Conservation (phyloP, 805 yeast species). For the Jamesozyma rosinii region DNA sequence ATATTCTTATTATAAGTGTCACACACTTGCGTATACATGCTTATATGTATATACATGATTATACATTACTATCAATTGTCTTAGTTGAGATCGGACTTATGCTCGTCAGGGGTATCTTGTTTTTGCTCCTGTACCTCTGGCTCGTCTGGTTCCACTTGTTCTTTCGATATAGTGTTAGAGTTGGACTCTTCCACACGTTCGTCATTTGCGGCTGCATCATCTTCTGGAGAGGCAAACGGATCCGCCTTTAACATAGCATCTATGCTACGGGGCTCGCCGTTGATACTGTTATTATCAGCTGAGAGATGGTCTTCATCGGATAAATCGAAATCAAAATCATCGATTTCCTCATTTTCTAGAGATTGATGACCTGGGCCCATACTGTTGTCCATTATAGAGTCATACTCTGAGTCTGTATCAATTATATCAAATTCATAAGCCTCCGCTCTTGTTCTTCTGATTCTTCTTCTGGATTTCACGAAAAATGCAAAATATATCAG, state of each 20-base stretch:
- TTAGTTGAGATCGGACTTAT: too few species aligned
- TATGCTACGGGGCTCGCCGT: background rate
- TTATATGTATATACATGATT: too few species aligned
- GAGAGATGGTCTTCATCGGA: slow-evolving; percentile 24
- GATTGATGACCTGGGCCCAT: slow-evolving; percentile 8
- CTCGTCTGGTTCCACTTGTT: background rate
- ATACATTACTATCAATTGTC: too few species aligned
- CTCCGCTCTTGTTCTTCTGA: slow-evolving; percentile 55
- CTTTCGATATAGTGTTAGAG: background rate
- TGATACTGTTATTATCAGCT: background rate
- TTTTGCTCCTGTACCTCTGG: background rate
- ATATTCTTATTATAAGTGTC: too few species aligned
- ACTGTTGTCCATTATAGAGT: slow-evolving; percentile 22
- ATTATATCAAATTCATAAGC: slow-evolving; percentile 71
- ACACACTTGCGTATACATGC: too few species aligned
- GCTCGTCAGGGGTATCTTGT: too few species aligned
- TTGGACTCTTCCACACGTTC: background rate
- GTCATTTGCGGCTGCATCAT: background rate
- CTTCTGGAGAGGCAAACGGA: slow-evolving; percentile 1
- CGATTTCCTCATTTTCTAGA: slow-evolving; percentile 15
- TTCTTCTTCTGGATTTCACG: slow-evolving; percentile 34
- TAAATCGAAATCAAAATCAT: slow-evolving; percentile 29
- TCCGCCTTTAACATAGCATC: slow-evolving; percentile 1
- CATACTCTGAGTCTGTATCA: slow-evolving; percentile 46
- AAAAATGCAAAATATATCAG: slow-evolving; percentile 39